Base-by-base conservation (phyloP, 768 basidiomycete genomes). In the Tylopilus cervinicoccineus region DNA sequence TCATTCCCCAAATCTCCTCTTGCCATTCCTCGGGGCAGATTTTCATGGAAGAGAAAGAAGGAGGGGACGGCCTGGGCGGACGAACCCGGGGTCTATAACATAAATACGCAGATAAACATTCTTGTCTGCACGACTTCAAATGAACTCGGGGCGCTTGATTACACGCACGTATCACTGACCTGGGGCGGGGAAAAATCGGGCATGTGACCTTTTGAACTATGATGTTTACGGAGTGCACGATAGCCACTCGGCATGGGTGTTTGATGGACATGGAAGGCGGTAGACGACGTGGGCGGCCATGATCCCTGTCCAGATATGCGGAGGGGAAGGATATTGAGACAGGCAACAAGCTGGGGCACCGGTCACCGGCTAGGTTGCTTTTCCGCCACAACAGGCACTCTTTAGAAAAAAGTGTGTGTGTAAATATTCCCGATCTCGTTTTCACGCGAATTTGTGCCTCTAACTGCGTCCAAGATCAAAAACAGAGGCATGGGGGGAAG, bases 1-100 rank as follows among this genome's bases (percentile, higher is more conserved):
- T 50, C 50, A 67, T 61, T 10, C 57, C 53, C 66, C 66, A 67
- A 39, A 61, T 59, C 13, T 69, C 61, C 43, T 67, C 63, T 38
- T 58, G 61, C 66, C 66, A 67, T 44, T 69, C 67, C 17, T 67
- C 67, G 14, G 67, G 66, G 28, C 38, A 53, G 11, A 50, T 31
- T 48, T 67, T 67, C 33, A 69, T 17, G 39, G 47, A 55, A 36
- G 60, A 54, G 24, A 64, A 62, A 34, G 53, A 52, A 5, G 44
- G 42, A 2, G 67, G 65, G 0, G 57, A 43, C 4, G 63, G 67
- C 24, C 65, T 51, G 28, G 66, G 64, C 22, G 67, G 67, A 36
- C 67, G 67, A 26, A 65, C 48, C n/a, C 63, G 52, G 1, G 66
- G 66, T 17, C 58, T 56, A 38, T 67, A 67, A 17, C 44, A 54